Base-by-base conservation (phyloP, 495 filamentous ascomycete species). In the Aspergillus campestris region DNA sequence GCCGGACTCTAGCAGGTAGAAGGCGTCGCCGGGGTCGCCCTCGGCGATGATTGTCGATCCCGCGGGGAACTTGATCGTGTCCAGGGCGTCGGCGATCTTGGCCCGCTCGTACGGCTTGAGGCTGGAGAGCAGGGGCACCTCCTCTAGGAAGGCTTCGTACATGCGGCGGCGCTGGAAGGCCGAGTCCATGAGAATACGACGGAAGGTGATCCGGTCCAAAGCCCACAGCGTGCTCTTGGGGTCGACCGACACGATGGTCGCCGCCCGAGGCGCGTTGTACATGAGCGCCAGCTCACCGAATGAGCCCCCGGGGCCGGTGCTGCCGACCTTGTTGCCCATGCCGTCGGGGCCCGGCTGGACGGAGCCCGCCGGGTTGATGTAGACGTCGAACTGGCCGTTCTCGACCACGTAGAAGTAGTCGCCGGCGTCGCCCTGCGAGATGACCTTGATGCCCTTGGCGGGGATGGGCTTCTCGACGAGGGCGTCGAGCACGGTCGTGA, bases 371-470 rank as follows among this genome's bases (percentile, higher is more conserved):
- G 71, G 60, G 63, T 96, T 88, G 72, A 97, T 88, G 55, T 92
- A 86, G 44, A 97, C 82, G 56, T 95, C 89, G 55, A 97, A 98
- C 12, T 74, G 72, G 28, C 92, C 92, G 37, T 83, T 81, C 62
- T 98, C 92, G 45, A 97, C 89, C 37, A 98, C 82, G 61, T 98
- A 98, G 66, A 98, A 98, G 72, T 86, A 97, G 60, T 98, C 92
- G 13, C 92, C 92, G 0, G 87, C 84, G 57, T 97, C 92, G 18
- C 92, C 92, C 72, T 98, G 92, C 15, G 82, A 85, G 56, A 98
- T 96, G 44, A 98, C 88, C 69, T 94, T 94, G 66, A 95, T 95
- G 52, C 80, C 91, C 70, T 89, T 94, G 47, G 89, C 85, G 0
- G 92, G 92, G 36, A 98, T 91, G 4, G 87, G 84, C 67, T 96